phyloP scores from a whole-genome alignment of 2,329 filamentous ascomycete genomes.

The Cladophialophora exuberans region DNA sequence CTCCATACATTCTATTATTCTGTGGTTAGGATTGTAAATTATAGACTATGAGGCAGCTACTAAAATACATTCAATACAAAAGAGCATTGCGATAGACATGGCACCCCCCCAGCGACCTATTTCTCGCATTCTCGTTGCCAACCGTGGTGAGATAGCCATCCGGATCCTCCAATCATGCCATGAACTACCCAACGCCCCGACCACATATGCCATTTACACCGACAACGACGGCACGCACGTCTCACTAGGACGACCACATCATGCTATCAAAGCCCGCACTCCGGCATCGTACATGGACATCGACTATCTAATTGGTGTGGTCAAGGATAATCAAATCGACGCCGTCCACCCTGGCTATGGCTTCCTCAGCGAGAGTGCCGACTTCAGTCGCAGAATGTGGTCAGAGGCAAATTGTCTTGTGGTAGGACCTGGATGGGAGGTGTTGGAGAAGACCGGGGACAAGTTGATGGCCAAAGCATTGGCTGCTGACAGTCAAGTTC shows the following conservation, averaged over 20 bases:
- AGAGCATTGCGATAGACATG: constrained; percentile 5
- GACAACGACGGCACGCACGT: constrained; percentile 60
- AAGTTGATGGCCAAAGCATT: constrained; percentile 58
- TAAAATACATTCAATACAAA: neutral
- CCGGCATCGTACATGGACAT: constrained; percentile 59
- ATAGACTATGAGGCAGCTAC: neutral
- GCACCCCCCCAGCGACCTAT: constrained; percentile 42
- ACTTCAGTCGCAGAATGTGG: constrained; percentile 53
- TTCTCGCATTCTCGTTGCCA: constrained; percentile 55
- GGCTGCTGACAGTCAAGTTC: constrained; percentile 56
- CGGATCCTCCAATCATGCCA: constrained; percentile 63
- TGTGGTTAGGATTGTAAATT: too few relatives aligned
- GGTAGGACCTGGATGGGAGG: constrained; percentile 61
- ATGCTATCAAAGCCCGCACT: constrained; percentile 54
- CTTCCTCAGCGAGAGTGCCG: constrained; percentile 62
- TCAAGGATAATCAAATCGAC: constrained; percentile 55
- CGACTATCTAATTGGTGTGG: constrained; percentile 28
- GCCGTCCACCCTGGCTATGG: constrained; percentile 64
- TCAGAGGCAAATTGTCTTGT: constrained; percentile 53
- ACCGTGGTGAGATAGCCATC: constrained; percentile 63
- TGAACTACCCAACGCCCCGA: constrained; percentile 54
- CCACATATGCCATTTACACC: constrained; percentile 61
- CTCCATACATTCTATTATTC: too few relatives aligned
- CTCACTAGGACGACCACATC: constrained; percentile 48
- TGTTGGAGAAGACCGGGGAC: constrained; percentile 59